These are phyloP conservation scores for Pseudogymnoascus sp. DNA, from an alignment of 2,329 filamentous ascomycete species.

Conservation along the genomic window DNA sequence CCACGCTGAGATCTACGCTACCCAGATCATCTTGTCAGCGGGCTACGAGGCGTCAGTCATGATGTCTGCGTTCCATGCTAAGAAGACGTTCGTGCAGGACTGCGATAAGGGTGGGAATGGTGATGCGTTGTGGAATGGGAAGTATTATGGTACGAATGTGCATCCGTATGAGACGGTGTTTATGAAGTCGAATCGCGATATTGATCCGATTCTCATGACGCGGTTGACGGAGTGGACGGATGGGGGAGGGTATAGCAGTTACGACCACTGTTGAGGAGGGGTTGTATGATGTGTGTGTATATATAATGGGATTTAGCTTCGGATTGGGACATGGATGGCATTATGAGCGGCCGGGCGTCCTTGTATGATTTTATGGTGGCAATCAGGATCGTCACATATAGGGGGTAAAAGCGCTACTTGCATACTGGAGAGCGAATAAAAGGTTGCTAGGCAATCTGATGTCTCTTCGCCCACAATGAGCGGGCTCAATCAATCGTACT, in stretches of 20 bases:
- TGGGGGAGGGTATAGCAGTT: conserved; percentile 22
- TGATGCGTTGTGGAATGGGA: conserved; percentile 20
- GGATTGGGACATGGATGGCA: not conserved
- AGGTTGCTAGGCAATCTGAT: not conserved
- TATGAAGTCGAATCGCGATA: conserved; percentile 24
- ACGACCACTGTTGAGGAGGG: conserved; percentile 20
- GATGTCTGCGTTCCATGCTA: conserved; percentile 23
- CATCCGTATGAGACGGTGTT: conserved; percentile 26
- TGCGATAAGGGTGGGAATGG: conserved; percentile 14
- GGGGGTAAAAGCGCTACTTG: not conserved
- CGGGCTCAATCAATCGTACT: not conserved
- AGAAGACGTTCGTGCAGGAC: conserved; percentile 14
- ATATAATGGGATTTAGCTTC: not conserved
- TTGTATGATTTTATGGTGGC: not conserved
- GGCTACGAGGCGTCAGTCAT: conserved; percentile 24
- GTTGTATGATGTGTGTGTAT: not conserved
- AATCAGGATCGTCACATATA: not conserved
- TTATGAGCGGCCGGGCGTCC: not conserved
- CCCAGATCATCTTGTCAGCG: conserved; percentile 19
- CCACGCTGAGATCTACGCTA: conserved; percentile 21
- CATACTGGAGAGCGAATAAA: not conserved
- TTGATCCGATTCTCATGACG: conserved; percentile 17
- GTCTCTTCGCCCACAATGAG: not conserved
- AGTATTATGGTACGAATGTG: conserved; percentile 24
- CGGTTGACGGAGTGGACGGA: conserved; percentile 21